These are phyloP conservation scores for Nemania abortiva DNA, from an alignment of 2,329 filamentous ascomycete genomes.

Conservation along the genomic window DNA sequence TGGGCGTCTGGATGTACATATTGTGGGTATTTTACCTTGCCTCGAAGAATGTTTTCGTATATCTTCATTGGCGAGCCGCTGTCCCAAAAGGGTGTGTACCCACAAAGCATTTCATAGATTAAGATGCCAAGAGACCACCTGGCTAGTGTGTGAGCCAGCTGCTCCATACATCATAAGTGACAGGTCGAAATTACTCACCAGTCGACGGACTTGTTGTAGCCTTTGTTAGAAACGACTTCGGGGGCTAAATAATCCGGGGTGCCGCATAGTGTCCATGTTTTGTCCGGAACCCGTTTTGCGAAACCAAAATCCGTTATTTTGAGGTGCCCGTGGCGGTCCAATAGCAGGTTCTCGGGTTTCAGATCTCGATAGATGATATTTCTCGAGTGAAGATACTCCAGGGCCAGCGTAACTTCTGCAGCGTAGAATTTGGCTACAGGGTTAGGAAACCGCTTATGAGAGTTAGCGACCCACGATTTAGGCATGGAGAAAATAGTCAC, in stretches of 20 bases:
- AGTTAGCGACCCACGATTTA: conserved; percentile 35
- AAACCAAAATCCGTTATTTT: conserved; percentile 99
- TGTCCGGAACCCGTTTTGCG: conserved; percentile 97
- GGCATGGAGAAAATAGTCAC: background rate
- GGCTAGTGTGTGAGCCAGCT: conserved; percentile 29
- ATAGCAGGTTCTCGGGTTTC: conserved; percentile 92
- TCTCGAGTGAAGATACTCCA: conserved; percentile 94
- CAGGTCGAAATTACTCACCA: conserved; percentile 74
- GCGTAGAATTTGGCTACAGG: conserved; percentile 99
- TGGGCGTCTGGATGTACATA: conserved; percentile 96
- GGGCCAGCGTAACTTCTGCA: conserved; percentile 92
- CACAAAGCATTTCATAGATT: conserved; percentile 99
- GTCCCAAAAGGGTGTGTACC: conserved; percentile 99
- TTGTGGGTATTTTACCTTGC: conserved; percentile 94
- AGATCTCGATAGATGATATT: conserved; percentile 98
- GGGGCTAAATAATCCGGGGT: conserved; percentile 98
- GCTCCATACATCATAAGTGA: conserved; percentile 18
- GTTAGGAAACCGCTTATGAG: conserved; percentile 90
- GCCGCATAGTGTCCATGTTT: conserved; percentile 98
- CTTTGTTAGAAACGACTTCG: conserved; percentile 98
- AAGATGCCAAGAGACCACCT: conserved; percentile 99
- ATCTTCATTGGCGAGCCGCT: conserved; percentile 98
- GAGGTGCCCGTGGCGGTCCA: conserved; percentile 92
- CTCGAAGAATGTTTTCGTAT: conserved; percentile 98
- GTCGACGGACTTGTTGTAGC: conserved; percentile 99